A percentile compares a stretch with the other conserved stretches of the same genome.
phyloP scores from a whole-genome alignment of 2,329 filamentous ascomycete species.

The Diatrype stigma region DNA sequence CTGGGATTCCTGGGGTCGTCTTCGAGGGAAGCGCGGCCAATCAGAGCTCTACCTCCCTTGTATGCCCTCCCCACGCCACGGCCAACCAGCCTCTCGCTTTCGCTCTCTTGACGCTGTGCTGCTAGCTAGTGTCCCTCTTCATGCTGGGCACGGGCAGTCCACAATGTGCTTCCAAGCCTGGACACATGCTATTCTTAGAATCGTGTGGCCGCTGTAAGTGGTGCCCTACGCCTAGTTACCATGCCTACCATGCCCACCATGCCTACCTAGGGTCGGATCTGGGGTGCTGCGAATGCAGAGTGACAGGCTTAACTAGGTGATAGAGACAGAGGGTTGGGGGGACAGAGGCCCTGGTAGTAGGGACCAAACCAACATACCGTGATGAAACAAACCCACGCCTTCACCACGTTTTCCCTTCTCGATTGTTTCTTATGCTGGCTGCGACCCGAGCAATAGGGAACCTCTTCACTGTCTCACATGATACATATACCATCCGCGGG shows the following conservation, averaged over 20 bases:
- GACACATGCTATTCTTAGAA: not conserved
- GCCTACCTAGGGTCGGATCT: conserved; percentile 2
- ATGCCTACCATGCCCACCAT: too few species aligned
- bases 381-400: conserved; percentile 18
- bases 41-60: not conserved
- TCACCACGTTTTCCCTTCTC: conserved; percentile 23
- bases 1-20: not conserved
- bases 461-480: conserved; percentile 13
- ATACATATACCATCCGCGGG: conserved; percentile 29
- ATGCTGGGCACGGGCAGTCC: not conserved
- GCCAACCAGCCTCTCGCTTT: not conserved
- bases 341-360: conserved; percentile 3
- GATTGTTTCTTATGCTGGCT: conserved; percentile 14
- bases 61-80: not conserved
- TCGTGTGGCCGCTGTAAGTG: not conserved
- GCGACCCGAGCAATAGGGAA: conserved; percentile 14
- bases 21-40: not conserved
- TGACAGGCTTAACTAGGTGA: conserved; percentile 6
- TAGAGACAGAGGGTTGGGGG: too few species aligned
- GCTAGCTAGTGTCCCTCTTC: not conserved
- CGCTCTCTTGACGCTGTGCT: not conserved
- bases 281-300: not conserved
- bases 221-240: not conserved
- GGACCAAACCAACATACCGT: conserved; percentile 28
- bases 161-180: not conserved